phyloP scores from a whole-genome alignment of 768 basidiomycete genomes.

The Fomitopsis serialis region DNA sequence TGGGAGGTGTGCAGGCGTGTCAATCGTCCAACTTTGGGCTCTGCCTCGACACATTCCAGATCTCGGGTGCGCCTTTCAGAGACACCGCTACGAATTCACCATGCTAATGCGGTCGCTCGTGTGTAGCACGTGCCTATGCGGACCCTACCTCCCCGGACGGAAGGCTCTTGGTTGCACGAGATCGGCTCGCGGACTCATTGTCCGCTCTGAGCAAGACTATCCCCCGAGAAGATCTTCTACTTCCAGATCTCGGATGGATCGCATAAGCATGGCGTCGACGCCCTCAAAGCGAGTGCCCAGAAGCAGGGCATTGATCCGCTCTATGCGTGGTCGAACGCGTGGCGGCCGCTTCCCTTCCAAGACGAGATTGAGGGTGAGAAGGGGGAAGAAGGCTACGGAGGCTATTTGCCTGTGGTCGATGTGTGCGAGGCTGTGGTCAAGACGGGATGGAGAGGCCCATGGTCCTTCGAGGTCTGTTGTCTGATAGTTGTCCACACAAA shows the following conservation, averaged over 20 bases:
- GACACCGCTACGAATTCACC: no score
- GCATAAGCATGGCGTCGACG: conserved; percentile 12
- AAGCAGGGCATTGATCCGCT: conserved; percentile 19
- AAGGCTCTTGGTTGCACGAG: conserved; percentile 9
- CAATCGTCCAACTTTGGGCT: conserved; percentile 24
- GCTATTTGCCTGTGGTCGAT: conserved; percentile 22
- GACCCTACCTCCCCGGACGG: conserved; percentile 16
- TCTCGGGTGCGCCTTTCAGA: conserved; percentile 17
- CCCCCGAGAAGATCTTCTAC: conserved; percentile 25
- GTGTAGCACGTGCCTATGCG: conserved; percentile 22
- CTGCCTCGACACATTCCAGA: conserved; percentile 29
- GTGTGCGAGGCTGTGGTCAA: conserved; percentile 21
- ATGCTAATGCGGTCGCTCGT: not conserved
- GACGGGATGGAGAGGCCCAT: conserved; percentile 25
- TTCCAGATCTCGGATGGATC: conserved; percentile 28
- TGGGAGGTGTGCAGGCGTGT: conserved; percentile 26
- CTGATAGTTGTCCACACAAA: not conserved
- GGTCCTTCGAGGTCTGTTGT: conserved; percentile 22
- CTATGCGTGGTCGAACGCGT: conserved; percentile 25
- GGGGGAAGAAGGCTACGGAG: conserved; percentile 12
- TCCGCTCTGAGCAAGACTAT: conserved; percentile 15
- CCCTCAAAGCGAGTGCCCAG: conserved; percentile 12
- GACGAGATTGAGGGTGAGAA: conserved; percentile 11
- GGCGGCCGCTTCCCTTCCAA: conserved; percentile 24
- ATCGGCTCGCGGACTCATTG: conserved; percentile 16